Evolutionary conservation across 257 asterid species (phyloP).

Genomic region (Ehretia macrophylla): DNA sequence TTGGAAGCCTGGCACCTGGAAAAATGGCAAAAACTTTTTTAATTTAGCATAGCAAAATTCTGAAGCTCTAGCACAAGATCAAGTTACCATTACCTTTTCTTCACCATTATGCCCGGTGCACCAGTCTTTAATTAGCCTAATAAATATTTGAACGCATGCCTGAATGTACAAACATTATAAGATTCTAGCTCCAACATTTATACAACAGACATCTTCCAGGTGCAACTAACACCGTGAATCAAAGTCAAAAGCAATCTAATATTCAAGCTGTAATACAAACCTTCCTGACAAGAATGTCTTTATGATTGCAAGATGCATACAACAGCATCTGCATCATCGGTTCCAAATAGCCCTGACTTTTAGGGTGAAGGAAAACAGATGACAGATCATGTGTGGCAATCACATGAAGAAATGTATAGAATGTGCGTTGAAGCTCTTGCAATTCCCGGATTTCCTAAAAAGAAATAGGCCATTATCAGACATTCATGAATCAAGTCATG

Average conservation of each 20-base stretch:
- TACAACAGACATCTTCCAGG: background rate
- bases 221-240: no score
- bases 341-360: conserved; percentile 56
- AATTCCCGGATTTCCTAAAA: conserved; percentile 92
- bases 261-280: conserved; percentile 28
- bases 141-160: conserved; percentile 88
- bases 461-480: conserved; percentile 11
- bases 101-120: conserved; percentile 51
- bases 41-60: conserved; percentile 18
- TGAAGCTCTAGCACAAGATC: background rate
- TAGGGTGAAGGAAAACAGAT: conserved; percentile 56
- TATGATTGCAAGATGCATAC: conserved; percentile 67
- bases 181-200: conserved; percentile 3
- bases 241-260: background rate
- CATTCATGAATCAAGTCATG: background rate
- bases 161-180: conserved; percentile 25
- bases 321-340: conserved; percentile 78
- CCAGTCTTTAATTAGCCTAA: conserved; percentile 94
- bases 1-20: conserved; percentile 89
- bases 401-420: conserved; percentile 73
- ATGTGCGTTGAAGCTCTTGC: conserved; percentile 79
- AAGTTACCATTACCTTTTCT: conserved; percentile 55
- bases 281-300: conserved; percentile 73
- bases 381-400: conserved; percentile 81
- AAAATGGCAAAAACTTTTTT: conserved; percentile 15